Conservation (phyloP, 208 protist genomes). For the Leishmania lainsoni region DNA sequence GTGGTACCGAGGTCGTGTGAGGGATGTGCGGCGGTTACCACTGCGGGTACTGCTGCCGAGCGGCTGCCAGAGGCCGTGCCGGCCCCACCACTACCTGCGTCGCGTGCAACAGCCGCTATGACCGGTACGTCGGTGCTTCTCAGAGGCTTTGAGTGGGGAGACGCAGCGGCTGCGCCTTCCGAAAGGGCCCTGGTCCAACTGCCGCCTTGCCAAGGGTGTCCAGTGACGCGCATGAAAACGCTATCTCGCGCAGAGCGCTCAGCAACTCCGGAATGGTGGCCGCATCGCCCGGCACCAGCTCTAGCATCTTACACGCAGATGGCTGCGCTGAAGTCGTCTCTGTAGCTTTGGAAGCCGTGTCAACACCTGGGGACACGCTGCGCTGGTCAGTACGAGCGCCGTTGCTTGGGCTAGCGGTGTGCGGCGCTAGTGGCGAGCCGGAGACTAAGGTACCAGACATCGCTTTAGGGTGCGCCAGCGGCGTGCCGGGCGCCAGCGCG, state of each 20-base stretch:
- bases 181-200: background rate
- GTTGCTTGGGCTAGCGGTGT: background rate
- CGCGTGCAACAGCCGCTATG: background rate
- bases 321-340: background rate
- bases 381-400: background rate
- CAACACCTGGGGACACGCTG: background rate
- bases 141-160: background rate
- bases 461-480: background rate
- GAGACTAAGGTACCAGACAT: background rate
- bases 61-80: background rate
- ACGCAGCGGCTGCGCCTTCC: background rate
- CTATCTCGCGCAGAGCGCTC: constrained; percentile 51
- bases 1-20: constrained; percentile 1
- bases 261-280: constrained; percentile 41
- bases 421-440: background rate
- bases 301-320: constrained; percentile 20
- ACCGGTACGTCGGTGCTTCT: background rate
- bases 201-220: constrained; percentile 23
- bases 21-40: background rate
- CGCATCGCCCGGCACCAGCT: constrained; percentile 47
- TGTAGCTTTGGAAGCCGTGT: background rate
- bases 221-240: constrained; percentile 44
- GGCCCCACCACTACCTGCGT: background rate
- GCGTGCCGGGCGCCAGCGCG: background rate
- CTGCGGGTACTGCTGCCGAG: background rate